Evolutionary conservation across 768 basidiomycete genomes (phyloP).

Genomic region (Favolaschia claudopus): DNA sequence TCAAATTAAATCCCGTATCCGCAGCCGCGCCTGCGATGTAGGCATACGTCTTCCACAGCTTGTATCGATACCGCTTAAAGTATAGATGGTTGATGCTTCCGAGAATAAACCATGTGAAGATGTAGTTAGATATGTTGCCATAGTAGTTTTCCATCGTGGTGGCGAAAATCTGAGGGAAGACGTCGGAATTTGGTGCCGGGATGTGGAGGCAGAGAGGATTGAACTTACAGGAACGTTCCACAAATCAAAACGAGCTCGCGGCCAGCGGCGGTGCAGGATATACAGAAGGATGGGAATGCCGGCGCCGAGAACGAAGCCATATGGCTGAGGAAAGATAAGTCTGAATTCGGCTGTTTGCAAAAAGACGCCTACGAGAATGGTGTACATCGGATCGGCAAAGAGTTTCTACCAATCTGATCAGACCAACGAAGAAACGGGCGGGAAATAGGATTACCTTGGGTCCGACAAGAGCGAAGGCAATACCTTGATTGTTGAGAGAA

Average conservation of each 20-base stretch:
- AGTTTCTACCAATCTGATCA: conserved; percentile 12
- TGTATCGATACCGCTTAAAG: conserved; percentile 32
- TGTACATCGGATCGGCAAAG: conserved; percentile 31
- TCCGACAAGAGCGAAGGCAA: conserved; percentile 33
- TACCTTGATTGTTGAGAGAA: conserved; percentile 35
- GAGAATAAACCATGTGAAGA: conserved; percentile 31
- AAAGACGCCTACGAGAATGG: conserved; percentile 21
- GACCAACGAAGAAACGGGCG: neutral
- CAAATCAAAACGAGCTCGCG: conserved; percentile 28
- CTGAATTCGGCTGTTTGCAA: neutral
- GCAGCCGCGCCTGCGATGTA: conserved; percentile 32
- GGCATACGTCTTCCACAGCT: conserved; percentile 36
- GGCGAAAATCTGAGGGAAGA: conserved; percentile 23
- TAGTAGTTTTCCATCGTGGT: conserved; percentile 33
- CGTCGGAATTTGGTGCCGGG: no score
- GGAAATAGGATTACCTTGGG: conserved; percentile 25
- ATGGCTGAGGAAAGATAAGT: conserved; percentile 20
- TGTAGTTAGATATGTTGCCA: conserved; percentile 29
- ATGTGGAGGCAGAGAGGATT: neutral
- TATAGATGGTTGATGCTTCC: conserved; percentile 34
- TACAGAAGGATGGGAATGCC: conserved; percentile 29
- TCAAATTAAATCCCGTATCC: conserved; percentile 36
- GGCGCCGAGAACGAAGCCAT: conserved; percentile 34
- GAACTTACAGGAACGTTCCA: conserved; percentile 28
- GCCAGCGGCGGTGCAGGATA: conserved; percentile 29